Base-by-base conservation (phyloP, 345 rosid species). In the Geranium brycei region DNA sequence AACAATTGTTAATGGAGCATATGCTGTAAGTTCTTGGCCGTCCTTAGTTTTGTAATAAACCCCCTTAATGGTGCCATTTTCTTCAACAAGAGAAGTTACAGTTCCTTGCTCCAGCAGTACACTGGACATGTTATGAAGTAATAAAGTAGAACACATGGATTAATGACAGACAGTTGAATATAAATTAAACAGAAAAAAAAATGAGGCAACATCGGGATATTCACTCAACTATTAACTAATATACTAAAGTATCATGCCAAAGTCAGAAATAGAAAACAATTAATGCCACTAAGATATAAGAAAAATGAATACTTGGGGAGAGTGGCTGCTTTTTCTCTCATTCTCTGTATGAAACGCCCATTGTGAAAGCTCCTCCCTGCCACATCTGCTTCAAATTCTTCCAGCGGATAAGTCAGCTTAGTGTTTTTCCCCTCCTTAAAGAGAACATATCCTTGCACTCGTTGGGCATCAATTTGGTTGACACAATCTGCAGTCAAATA, bases 341-440 rank as follows among this genome's bases (percentile, higher is more conserved):
- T 71, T 47, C 65, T 71, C 69, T 60, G 69, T 12, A 71, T 71
- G 69, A 71, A 71, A 57, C 74, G 69, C 57, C 74, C 69, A 17
- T 71, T 61, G 69, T 71, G 74, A 65, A 71, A 71, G 58, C 74
- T 71, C 64, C 74, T 32, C 16, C 74, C 74, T 7, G 74, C 64
- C 30, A 71, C 74, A 60, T 66, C 69, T 1, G 74, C 28, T 53
- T 65, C 51, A 19, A 71, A 71, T 17, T 66, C 62, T 35, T 53
- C 74, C 65, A 65, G 12, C 1, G 74, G 74, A 53, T 71, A 71
- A 5, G 66, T 53, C 30, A 71, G 40, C 14, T 51, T 17, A 19
- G 74, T 65, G 35, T 65, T 61, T 32, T 56, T 71, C 58, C 69
- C 69, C 32, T 71, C 74, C 58, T 55, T 71, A 40, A 60, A 71